phyloP scores from a whole-genome alignment of 805 yeast genomes.

The Candida yuanshanica region DNA sequence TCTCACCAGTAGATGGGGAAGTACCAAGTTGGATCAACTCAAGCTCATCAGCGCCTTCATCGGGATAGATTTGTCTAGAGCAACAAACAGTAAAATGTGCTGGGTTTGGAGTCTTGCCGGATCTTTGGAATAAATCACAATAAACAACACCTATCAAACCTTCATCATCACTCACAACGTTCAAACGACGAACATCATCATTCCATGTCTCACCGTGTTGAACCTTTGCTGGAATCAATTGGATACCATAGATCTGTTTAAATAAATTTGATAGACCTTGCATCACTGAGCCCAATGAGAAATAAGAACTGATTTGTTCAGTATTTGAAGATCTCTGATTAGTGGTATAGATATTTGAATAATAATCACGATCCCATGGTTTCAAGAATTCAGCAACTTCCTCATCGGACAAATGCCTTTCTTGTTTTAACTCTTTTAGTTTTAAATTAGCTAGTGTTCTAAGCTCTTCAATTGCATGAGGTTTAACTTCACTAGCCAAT shows the following conservation, averaged over 20 bases:
- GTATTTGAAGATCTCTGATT: slow-evolving; percentile 29
- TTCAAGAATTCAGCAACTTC: slow-evolving; percentile 44
- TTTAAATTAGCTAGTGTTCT: slow-evolving; percentile 38
- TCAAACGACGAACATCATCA: slow-evolving; percentile 73
- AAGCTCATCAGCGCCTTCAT: slow-evolving; percentile 38
- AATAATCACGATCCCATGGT: slow-evolving; percentile 93
- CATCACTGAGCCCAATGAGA: slow-evolving; percentile 82
- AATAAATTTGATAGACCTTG: slow-evolving; percentile 75
- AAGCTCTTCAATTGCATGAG: slow-evolving; percentile 57
- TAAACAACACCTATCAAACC: slow-evolving; percentile 77
- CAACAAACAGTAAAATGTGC: slow-evolving; percentile 96
- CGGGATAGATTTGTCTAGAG: slow-evolving; percentile 68
- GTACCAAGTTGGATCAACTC: slow-evolving; percentile 30
- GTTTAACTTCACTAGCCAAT: slow-evolving; percentile 45
- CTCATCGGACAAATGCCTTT: slow-evolving; percentile 26
- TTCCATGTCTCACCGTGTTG: slow-evolving; percentile 83
- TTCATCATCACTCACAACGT: slow-evolving; percentile 60
- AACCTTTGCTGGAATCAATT: slow-evolving; percentile 60
- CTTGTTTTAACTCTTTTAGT: slow-evolving; percentile 23
- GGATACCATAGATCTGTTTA: slow-evolving; percentile 67
- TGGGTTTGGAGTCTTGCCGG: slow-evolving; percentile 73
- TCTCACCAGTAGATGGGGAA: slow-evolving; percentile 33
- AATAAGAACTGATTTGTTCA: slow-evolving; percentile 58
- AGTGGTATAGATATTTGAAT: slow-evolving; percentile 28
- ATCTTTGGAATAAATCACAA: slow-evolving; percentile 79